Evolutionary conservation across 1,284 basidiomycete genomes (phyloP), one percentile per base, ranked within the genome.

Genomic region (Bjerkandera adusta): DNA sequence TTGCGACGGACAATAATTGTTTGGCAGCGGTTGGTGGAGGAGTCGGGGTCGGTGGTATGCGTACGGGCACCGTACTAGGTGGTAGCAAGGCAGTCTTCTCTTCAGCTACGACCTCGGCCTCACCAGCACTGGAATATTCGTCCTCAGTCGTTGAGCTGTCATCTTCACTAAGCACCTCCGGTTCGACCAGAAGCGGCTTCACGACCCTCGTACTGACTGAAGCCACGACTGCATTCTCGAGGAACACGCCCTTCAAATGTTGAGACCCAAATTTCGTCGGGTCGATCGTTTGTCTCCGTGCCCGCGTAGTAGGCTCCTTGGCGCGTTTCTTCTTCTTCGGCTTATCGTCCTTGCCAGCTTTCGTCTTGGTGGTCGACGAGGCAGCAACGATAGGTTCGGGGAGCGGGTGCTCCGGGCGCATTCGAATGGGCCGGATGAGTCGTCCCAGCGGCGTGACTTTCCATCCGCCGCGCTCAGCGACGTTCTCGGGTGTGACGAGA

Each of bases 351-450:
- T 29, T 36, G 26, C 22, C 40, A 5, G 12, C 26, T 32, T 50
- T 55, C 46, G 25, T 41, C 42, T 43, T 56, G 47, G 33, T 37
- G 53, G 56, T 24, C 50, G 56, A 12, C 50, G 39, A 35, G 4
- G 44, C 47, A 12, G 54, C 44, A 15, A 46, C 44, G 1, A 60
- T 42, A 2, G 63, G 67, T 8, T 69, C 68, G 2, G 76, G 73
- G 10, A 89, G 64, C 7, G 85, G 85, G 25, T 71, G 75, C 3
- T 60, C 63, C 2, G 88, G 87, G 6, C 85, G 75, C 77, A 87
- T 87, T 35, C 77, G 73, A 53, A 85, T 68, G 2, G 83, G 77
- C 3, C 75, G 71, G 5, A 88, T 67, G n/a, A 88, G 66, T 5
- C 85, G 76, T 1, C 84, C 83, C 1, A 83, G 73, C 3, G 79